Base-by-base conservation (phyloP, 805 yeast species). In the Pichia occidentalis region DNA sequence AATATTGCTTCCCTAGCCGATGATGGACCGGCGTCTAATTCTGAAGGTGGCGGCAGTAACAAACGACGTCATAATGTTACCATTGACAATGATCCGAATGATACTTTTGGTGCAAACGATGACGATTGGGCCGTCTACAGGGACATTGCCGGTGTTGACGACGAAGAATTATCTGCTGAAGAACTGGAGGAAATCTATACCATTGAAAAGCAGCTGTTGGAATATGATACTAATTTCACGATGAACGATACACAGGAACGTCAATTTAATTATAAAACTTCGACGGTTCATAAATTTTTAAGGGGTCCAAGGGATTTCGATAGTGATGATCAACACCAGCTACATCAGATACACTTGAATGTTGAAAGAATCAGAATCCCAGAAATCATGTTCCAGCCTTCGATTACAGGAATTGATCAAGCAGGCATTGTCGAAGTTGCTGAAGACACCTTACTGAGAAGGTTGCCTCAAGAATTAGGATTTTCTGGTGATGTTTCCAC, bases 101-200 rank as follows among this genome's bases (percentile, higher is more conserved):
- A 90, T 60, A 85, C 88, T 0, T 88, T 90, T 60, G 97, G 97
- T 40, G 88, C 95, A 2, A 79, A 86, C 52, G 97, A 90, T 55
- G 95, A 84, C 39, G 98, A 92, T 59, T 90, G 97, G 97, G 76
- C 82, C 17, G 79, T 86, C 13, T 90, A 90, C 56, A 73, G 92
- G 50, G 92, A 85, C 53, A 82, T 87, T 40, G 75, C 85, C 14
- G 75, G 73, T 45, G 80, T 70, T 13, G 80, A 79, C 19, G 85
- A 87, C 48, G 87, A 81, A 42, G 95, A 86, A 49, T 74, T 75
- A 24, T 80, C 84, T 44, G 95, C 82, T 41, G 85, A 77, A 37
- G 88, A 82, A 43, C 76, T 77, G 39, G 71, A 70, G 32, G 66
- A 66, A 34, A 69, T 84, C 21, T 56, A 73, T 18, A 70, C 68